Conservation (phyloP, 2,329 filamentous ascomycete genomes). For the Helotiales sp. region DNA sequence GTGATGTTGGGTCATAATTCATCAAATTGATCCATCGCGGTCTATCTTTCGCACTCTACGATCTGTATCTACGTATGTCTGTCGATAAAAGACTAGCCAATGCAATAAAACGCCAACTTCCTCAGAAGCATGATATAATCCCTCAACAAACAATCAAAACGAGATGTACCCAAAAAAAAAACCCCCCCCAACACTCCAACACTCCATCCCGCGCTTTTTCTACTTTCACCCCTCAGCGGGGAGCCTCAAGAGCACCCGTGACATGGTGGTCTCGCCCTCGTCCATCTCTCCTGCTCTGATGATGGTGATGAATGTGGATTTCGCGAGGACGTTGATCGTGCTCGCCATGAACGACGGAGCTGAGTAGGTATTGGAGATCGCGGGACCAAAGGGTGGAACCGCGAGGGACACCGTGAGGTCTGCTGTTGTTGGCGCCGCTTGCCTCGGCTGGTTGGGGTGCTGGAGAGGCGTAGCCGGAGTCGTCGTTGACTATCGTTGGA, state of each 20-base stretch:
- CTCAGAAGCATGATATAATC: constrained; percentile 2
- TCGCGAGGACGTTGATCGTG: background rate
- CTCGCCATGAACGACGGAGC: constrained; percentile 15
- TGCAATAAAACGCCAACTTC: background rate
- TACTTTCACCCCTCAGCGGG: background rate
- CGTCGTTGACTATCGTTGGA: constrained; percentile 19
- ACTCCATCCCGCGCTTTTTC: too few relatives aligned
- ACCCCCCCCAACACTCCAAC: background rate
- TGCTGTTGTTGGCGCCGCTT: background rate
- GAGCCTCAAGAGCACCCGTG: background rate
- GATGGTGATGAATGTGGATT: constrained; percentile 7
- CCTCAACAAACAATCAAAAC: background rate
- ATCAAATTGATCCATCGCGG: constrained; percentile 1
- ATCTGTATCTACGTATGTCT: background rate
- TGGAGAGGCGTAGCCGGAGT: background rate
- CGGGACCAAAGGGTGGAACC: constrained; percentile 21
- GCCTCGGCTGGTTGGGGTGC: background rate
- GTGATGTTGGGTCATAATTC: background rate
- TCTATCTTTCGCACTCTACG: constrained; percentile 9
- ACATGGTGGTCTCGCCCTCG: background rate
- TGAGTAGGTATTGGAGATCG: constrained; percentile 23
- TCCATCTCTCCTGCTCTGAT: background rate
- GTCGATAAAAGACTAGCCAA: background rate
- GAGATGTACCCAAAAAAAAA: background rate
- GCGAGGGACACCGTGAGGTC: background rate